Conservation (phyloP, 768 basidiomycete genomes). For the Collybiopsis luxurians region DNA sequence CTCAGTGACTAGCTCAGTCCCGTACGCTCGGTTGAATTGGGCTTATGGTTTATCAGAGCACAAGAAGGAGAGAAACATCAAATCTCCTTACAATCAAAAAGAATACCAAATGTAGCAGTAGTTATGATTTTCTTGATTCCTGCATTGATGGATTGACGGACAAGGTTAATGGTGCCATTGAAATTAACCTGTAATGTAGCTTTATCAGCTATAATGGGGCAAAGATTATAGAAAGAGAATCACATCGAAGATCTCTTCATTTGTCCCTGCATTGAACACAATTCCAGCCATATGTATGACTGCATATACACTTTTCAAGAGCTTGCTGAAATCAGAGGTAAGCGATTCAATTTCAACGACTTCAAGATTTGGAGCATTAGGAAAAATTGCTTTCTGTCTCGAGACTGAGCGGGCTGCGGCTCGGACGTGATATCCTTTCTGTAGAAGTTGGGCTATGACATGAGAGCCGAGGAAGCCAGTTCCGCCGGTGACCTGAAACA, state of each 20-base stretch:
- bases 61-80: not conserved
- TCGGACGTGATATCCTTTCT: slow-evolving; percentile 10
- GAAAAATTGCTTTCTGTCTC: slow-evolving; percentile 1
- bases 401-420: slow-evolving; percentile 2
- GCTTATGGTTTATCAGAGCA: not conserved
- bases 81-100: slow-evolving; percentile 11
- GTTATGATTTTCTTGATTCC: slow-evolving; percentile 21
- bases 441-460: slow-evolving; percentile 11
- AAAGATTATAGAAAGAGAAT: no score
- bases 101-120: slow-evolving; percentile 17
- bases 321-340: not conserved
- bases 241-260: slow-evolving; percentile 7
- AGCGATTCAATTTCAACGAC: slow-evolving; percentile 5
- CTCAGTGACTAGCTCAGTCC: not conserved
- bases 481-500: slow-evolving; percentile 15
- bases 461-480: slow-evolving; percentile 13
- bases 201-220: not conserved
- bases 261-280: slow-evolving; percentile 4
- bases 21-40: slow-evolving; percentile 2
- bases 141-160: slow-evolving; percentile 20
- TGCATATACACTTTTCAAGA: slow-evolving; percentile 6
- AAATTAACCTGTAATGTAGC: slow-evolving; percentile 16
- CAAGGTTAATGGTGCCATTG: slow-evolving; percentile 23
- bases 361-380: slow-evolving; percentile 5
- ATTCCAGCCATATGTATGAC: slow-evolving; percentile 12